These are phyloP conservation scores for Tothia fuscella DNA, from an alignment of 2,329 filamentous ascomycete species.

Conservation along the genomic window DNA sequence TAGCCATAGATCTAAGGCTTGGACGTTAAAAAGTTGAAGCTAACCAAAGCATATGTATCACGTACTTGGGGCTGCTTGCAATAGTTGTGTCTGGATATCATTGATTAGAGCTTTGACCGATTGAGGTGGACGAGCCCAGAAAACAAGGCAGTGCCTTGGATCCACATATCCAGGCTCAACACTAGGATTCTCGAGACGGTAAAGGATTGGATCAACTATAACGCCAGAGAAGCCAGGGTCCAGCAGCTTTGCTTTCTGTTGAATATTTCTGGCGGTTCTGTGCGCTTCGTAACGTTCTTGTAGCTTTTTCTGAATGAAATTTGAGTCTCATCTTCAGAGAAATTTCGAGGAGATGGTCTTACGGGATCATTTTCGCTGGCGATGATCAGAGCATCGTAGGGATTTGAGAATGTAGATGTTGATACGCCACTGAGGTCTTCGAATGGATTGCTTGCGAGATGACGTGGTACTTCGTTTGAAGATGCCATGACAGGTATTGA, in stretches of 20 bases:
- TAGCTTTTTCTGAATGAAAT: constrained; percentile 52
- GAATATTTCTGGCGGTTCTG: constrained; percentile 59
- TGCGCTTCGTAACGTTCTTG: constrained; percentile 64
- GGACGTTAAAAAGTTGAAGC: neutral
- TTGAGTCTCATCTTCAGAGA: too few relatives aligned
- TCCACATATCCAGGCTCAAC: constrained; percentile 61
- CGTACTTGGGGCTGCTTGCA: constrained; percentile 54
- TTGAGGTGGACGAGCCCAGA: constrained; percentile 75
- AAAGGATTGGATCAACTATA: constrained; percentile 62
- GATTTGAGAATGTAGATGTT: constrained; percentile 45
- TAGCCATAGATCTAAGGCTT: constrained; percentile 59
- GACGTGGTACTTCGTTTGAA: constrained; percentile 2
- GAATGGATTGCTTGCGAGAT: constrained; percentile 12
- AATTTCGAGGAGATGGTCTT: constrained; percentile 20
- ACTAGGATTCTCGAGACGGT: constrained; percentile 52
- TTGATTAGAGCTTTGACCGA: constrained; percentile 56
- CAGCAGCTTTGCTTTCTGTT: constrained; percentile 65
- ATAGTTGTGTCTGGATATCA: constrained; percentile 56
- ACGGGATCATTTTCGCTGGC: constrained; percentile 57
- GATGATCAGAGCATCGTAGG: constrained; percentile 62
- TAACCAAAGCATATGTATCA: neutral
- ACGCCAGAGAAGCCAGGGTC: constrained; percentile 56
- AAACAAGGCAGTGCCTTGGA: constrained; percentile 67
- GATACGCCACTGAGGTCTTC: constrained; percentile 29
- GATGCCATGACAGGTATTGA: too few relatives aligned